Evolutionary conservation across 805 yeast species (phyloP).

Genomic region (Pichia paraexigua): DNA sequence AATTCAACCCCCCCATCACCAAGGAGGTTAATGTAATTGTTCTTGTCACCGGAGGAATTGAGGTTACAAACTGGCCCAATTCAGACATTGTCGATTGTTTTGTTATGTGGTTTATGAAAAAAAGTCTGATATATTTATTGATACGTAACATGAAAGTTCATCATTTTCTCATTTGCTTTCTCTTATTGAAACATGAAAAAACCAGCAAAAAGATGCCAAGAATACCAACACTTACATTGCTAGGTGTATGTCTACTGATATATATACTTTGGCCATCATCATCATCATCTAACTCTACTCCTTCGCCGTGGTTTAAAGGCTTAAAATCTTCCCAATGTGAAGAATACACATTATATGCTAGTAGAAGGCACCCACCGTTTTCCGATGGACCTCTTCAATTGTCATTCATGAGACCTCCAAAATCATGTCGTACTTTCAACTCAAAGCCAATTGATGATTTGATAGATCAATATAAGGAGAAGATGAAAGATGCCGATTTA

Average conservation of each 20-base stretch:
- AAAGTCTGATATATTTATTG: no score
- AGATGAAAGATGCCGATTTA: constrained; percentile 55
- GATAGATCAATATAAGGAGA: constrained; percentile 42
- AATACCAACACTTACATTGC: background rate
- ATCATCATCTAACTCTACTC: background rate
- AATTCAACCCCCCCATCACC: constrained; percentile 33
- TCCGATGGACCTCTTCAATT: constrained; percentile 46
- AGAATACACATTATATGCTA: constrained; percentile 55
- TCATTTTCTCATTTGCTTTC: background rate
- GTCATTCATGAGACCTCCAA: constrained; percentile 73
- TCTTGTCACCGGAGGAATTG: constrained; percentile 58
- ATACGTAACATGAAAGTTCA: background rate
- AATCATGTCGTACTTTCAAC: constrained; percentile 62
- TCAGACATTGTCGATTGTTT: constrained; percentile 22
- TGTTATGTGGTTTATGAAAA: background rate
- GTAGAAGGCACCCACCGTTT: constrained; percentile 45
- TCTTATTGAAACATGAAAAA: background rate
- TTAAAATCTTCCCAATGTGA: constrained; percentile 36
- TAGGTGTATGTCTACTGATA: background rate
- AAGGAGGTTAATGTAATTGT: constrained; percentile 43
- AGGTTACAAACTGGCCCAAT: constrained; percentile 29
- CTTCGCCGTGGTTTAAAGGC: constrained; percentile 18
- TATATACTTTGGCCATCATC: background rate
- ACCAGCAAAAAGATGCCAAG: background rate
- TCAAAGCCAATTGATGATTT: constrained; percentile 55